Conservation (phyloP, 2,329 filamentous ascomycete species). For the Botrytis sinoallii region DNA sequence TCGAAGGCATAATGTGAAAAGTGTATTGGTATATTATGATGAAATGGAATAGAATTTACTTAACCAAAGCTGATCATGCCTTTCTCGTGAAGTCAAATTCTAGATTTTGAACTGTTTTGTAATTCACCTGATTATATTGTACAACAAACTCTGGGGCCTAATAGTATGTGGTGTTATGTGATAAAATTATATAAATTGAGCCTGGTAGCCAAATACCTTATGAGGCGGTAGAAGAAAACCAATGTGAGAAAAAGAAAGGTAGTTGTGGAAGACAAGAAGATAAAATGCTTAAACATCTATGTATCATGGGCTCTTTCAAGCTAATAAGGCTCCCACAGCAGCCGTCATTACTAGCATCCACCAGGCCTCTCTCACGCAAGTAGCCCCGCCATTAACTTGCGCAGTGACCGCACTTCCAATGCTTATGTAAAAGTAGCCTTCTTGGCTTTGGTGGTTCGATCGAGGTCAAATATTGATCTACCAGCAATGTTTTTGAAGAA, state of each 20-base stretch:
- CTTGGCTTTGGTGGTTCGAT: too few species aligned
- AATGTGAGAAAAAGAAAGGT: background rate
- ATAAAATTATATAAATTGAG: background rate
- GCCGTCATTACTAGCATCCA: background rate
- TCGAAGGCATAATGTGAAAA: constrained; percentile 13
- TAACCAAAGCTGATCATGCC: background rate
- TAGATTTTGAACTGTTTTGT: background rate
- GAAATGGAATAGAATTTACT: constrained; percentile 15
- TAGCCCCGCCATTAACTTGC: background rate
- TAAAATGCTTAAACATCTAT: background rate
- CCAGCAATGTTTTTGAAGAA: too few species aligned
- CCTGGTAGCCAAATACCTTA: too few species aligned
- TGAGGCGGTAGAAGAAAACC: background rate
- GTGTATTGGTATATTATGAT: constrained; percentile 19
- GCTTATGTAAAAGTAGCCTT: background rate
- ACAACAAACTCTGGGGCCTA: background rate
- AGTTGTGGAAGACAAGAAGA: background rate
- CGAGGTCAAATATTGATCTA: too few species aligned
- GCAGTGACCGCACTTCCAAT: background rate
- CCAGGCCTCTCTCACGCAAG: background rate
- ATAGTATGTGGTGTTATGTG: background rate
- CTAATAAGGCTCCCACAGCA: background rate
- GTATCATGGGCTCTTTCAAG: background rate
- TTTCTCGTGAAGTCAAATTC: background rate
- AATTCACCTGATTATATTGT: background rate